Base-by-base conservation (phyloP, 2,329 filamentous ascomycete genomes). In the Colletotrichum sp. region DNA sequence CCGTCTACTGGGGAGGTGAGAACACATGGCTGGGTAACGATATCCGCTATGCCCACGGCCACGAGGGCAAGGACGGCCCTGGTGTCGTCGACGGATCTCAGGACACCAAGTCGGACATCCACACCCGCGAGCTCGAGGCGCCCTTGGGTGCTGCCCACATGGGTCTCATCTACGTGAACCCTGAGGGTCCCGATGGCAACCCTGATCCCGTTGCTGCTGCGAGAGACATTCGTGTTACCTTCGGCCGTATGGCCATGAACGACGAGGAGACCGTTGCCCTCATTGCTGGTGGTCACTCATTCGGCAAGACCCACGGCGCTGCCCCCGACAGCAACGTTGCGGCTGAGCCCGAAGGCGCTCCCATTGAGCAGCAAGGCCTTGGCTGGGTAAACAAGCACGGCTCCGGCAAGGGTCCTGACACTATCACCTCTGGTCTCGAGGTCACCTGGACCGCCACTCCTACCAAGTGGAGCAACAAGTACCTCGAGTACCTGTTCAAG, bases 111-210 rank as follows among this genome's bases (percentile, higher is more conserved):
- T 69, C 68, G 65, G 75, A 77, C 27, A 66, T 77, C 13, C 36
- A 66, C 48, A 74, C 70, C 10, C 75, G 75, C 30, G 75, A 76
- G 78, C 89, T 95, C 8, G 93, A 95, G 85, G 84, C 88, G 80
- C 94, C 94, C 3, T 84, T 96, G n/a, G 93, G 88, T 7, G 92
- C 94, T 55, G 87, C 92, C 30, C 91, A 94, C 85, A 94, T 94
- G 92, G 94, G 94, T 81, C 86, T 96, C 79, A 96, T 96, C 82
- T 96, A 96, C 83, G 94, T 95, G 76, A 95, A 96, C 86, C 94
- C 94, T 4, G 93, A 95, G 84, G 94, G 94, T 8, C 94, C 94
- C 32, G 92, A 95, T 79, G 93, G 91, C 75, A 90, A 90, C 70
- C 93, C 93, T 4, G 93, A 96, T 81, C 92, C 93, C n/a, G 84